Evolutionary conservation across 345 rosid genomes (phyloP).

Genomic region (Psidium friedrichsthalianum): DNA sequence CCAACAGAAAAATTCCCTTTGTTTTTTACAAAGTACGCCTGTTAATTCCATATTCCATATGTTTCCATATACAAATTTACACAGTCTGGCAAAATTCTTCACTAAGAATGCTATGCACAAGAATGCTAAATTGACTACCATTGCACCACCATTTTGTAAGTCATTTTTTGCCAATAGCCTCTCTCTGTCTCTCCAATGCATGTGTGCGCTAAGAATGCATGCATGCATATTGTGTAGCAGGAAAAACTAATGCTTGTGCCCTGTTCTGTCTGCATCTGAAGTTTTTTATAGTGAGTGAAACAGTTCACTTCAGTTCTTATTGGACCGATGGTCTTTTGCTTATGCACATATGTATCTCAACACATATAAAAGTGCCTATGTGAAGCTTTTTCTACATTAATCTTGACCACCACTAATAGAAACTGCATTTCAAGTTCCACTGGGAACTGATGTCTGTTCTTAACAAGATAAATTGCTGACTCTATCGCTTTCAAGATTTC

Average conservation of each 20-base stretch:
- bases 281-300: neutral
- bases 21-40: neutral
- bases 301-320: neutral
- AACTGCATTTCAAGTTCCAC: neutral
- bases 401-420: neutral
- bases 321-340: neutral
- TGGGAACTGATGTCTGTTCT: neutral
- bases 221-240: neutral
- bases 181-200: neutral
- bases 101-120: neutral
- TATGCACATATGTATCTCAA: neutral
- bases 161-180: neutral
- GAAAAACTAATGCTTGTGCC: neutral
- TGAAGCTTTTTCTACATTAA: neutral
- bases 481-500: slow-evolving; percentile 47
- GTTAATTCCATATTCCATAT: neutral
- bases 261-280: neutral
- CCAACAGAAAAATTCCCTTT: neutral
- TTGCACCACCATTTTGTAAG: neutral
- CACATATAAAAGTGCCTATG: neutral
- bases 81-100: neutral
- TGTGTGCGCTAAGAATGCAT: neutral
- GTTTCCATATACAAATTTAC: neutral
- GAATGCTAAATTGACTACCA: neutral
- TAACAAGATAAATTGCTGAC: slow-evolving; percentile 32